Evolutionary conservation across 2,329 filamentous ascomycete genomes (phyloP), one percentile per base, ranked within the genome.

Genomic region (Pseudohalonectria lignicola): DNA sequence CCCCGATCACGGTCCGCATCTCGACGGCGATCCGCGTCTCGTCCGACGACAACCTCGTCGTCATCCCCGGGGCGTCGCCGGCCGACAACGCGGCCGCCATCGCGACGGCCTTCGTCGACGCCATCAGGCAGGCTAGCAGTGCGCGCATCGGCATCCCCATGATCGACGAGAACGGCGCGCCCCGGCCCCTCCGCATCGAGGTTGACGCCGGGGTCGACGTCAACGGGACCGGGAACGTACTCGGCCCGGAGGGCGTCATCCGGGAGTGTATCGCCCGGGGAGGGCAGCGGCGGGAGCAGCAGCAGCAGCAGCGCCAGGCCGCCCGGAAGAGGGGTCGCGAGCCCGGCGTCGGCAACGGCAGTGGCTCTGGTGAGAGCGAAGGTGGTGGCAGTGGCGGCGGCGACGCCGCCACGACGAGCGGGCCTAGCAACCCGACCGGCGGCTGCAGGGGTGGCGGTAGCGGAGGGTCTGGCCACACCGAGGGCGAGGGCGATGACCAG

Each of bases 21-120:
- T 64, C 66, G 46, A 62, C 66, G 13, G 60, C 65, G 1, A 51
- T 74, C 47, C 56, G 48, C 42, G 56, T 76, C 46, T 53, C 54
- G 28, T 64, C 63, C 43, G 59, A 60, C 51, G 57, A 64, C 51
- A 77, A 76, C 51, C 49, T 69, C 35, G 53, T 73, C 33, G 32
- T n/a, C 19, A 62, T 63, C 16, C 49, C 71, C 16, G 47, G 54
- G 1, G 49, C 59, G 4, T 79, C 62, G 5, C 57, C 64, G 2
- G 50, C 59, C 5, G 51, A 54, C 4, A 57, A 61, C 34, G 64
- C 66, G 49, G 49, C 58, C 47, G 47, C 56, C 40, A 57, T 74
- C 42, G 61, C 67, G 9, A 51, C 56, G 7, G 57, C 66, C 4
- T 53, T 76, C 3, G 56, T 71, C 11, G 47, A 59, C 11, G 61